A percentile compares a stretch with the other conserved stretches of the same genome.
phyloP scores from a whole-genome alignment of 805 yeast genomes.

The Saturnispora silvae region DNA sequence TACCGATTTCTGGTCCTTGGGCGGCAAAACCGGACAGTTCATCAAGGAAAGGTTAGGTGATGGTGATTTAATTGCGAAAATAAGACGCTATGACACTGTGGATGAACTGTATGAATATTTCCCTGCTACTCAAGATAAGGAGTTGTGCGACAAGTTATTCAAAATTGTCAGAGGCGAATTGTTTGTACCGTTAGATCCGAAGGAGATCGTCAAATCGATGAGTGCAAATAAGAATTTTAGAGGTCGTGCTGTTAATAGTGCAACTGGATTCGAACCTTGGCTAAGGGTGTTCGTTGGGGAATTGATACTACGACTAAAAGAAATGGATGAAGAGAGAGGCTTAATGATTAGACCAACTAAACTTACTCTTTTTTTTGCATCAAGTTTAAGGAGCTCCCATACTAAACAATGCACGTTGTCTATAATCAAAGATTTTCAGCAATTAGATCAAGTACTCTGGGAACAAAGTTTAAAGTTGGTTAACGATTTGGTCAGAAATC shows the following conservation, averaged over 20 bases:
- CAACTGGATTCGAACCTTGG: constrained; percentile 65
- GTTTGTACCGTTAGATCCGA: constrained; percentile 41
- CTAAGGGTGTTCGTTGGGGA: constrained; percentile 76
- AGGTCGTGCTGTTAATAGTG: constrained; percentile 38
- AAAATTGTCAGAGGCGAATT: constrained; percentile 56
- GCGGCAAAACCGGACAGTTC: constrained; percentile 74
- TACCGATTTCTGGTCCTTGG: constrained; percentile 79
- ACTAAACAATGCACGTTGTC: constrained; percentile 35
- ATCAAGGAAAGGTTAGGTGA: constrained; percentile 36
- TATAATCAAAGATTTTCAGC: constrained; percentile 28
- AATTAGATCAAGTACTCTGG: constrained; percentile 23
- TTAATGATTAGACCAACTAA: constrained; percentile 44
- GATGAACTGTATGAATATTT: constrained; percentile 26
- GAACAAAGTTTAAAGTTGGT: constrained; percentile 16
- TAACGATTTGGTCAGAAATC: constrained; percentile 16
- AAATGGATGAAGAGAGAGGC: constrained; percentile 56
- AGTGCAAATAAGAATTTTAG: constrained; percentile 75
- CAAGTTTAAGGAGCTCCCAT: constrained; percentile 15
- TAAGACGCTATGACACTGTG: constrained; percentile 35
- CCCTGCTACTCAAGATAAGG: constrained; percentile 35
- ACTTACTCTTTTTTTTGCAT: constrained; percentile 30
- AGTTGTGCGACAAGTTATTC: constrained; percentile 44
- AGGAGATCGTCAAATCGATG: constrained; percentile 74
- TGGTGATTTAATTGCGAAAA: constrained; percentile 27
- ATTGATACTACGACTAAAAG: constrained; percentile 56